Evolutionary conservation across 441 rosid genomes (phyloP), one percentile per base, ranked within the genome.

Genomic region (Isatis lusitanica): DNA sequence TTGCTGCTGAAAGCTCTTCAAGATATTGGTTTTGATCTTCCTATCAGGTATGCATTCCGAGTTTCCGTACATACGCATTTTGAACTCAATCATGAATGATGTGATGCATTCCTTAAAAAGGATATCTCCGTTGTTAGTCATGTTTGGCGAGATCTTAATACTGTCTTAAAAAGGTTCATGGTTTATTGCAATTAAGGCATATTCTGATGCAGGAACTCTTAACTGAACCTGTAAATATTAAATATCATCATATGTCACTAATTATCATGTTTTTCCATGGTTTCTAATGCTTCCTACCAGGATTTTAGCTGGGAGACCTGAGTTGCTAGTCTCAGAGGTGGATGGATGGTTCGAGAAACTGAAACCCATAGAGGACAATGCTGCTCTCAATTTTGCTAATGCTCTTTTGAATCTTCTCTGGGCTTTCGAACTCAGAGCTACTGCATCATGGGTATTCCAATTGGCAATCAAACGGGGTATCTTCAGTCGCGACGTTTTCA

Each of bases 341-440:
- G 96, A 92, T 57, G 74, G 18, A 70, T 83, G 81, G 75, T 88
- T 94, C 12, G 93, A 85, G 82, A 76, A 83, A 80, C 90, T 94
- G 68, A 75, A 81, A 74, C 84, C 87, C 35, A 15, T 83, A 74
- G 93, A 83, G 82, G 99, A 94, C 55, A 79, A 88, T 80, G 99
- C 97, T 35, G 97, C 96, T 73, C 85, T 92, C 59, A 94, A 94
- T 83, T 88, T 89, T 78, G 92, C 88, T 48, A 94, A 94, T 77
- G 92, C 98, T 65, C 81, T 94, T 80, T 88, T 78, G 77, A 92
- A 94, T 85, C 83, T 94, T 69, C 79, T 92, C 63, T 94, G 99
- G 99, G 96, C 96, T 48, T 94, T 92, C 84, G 98, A 90, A 70
- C 91, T 81, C 72, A 88, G 98, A 78, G 96, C 94, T 66, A 88